Percentiles rank a stretch among this genome's conserved stretches.
phyloP scores from a whole-genome alignment of 768 basidiomycete species.

The Collybiopsis confluens region DNA sequence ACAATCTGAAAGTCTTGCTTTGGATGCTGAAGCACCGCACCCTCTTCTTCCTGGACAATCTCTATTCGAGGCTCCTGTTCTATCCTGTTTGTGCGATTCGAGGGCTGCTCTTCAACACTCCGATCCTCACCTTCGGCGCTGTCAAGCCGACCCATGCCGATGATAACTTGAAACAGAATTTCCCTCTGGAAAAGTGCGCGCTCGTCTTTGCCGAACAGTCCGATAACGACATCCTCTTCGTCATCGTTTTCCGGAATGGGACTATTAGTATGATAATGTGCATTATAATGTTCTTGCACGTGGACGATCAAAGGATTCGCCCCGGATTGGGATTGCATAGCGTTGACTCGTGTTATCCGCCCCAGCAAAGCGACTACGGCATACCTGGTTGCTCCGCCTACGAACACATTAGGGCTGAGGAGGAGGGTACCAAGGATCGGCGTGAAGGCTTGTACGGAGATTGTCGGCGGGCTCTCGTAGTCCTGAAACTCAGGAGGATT shows the following conservation, averaged over 20 bases:
- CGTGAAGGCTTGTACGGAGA: conserved; percentile 86
- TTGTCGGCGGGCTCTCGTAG: conserved; percentile 36
- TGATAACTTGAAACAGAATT: conserved; percentile 79
- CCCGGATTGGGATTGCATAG: conserved; percentile 26
- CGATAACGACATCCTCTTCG: conserved; percentile 32
- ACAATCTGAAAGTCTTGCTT: conserved; percentile 1
- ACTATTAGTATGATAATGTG: conserved; percentile 3
- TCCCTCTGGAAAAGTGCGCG: conserved; percentile 72
- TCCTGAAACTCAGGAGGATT: conserved; percentile 7
- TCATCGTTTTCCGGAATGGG: conserved; percentile 20
- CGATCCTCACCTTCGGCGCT: conserved; percentile 17
- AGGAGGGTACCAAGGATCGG: conserved; percentile 87
- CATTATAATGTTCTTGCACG: conserved; percentile 7
- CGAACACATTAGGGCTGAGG: conserved; percentile 69
- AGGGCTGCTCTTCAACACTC: not conserved
- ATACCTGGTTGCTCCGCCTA: conserved; percentile 69
- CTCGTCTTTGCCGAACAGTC: conserved; percentile 51
- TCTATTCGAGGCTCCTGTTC: not conserved
- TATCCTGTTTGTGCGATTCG: not conserved
- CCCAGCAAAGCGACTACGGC: conserved; percentile 77
- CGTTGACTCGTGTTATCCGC: conserved; percentile 62
- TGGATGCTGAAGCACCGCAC: not conserved
- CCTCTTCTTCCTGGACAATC: not conserved
- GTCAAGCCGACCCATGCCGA: conserved; percentile 82
- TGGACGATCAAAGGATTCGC: conserved; percentile 11